A percentile compares a stretch with the other conserved stretches of the same genome.
phyloP scores from a whole-genome alignment of 2,329 filamentous ascomycete genomes.

The Hypoxylon sp. region DNA sequence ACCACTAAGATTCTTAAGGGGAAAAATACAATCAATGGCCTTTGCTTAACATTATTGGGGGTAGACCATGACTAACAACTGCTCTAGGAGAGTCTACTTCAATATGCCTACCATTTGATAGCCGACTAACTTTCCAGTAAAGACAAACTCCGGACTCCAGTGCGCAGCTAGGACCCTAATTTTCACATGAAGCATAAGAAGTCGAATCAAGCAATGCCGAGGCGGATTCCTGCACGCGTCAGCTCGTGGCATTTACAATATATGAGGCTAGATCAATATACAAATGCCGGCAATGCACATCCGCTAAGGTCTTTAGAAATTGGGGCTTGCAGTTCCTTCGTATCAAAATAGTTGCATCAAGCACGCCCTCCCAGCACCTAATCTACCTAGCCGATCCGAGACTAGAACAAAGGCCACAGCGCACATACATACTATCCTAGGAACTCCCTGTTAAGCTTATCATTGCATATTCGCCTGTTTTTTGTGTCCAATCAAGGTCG shows the following conservation, averaged over 20 bases:
- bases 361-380: background rate
- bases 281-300: conserved; percentile 12
- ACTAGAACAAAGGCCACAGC: conserved; percentile 13
- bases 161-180: background rate
- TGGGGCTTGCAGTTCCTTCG: background rate
- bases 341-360: background rate
- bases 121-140: no score
- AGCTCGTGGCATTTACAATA: conserved; percentile 14
- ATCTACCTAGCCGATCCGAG: background rate
- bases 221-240: conserved; percentile 14
- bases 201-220: conserved; percentile 21
- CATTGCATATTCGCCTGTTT: no score
- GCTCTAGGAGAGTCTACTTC: no score
- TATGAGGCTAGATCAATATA: conserved; percentile 19
- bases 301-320: conserved; percentile 8
- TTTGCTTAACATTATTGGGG: no score
- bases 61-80: no score
- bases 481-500: no score
- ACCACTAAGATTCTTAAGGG: no score
- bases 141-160: conserved; percentile 26
- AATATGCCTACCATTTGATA: no score
- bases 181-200: background rate
- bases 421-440: no score
- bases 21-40: no score
- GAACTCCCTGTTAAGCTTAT: no score